These are phyloP conservation scores for Aphanomyces astaci DNA, from an alignment of 352 stramenopile species.

Conservation along the genomic window DNA sequence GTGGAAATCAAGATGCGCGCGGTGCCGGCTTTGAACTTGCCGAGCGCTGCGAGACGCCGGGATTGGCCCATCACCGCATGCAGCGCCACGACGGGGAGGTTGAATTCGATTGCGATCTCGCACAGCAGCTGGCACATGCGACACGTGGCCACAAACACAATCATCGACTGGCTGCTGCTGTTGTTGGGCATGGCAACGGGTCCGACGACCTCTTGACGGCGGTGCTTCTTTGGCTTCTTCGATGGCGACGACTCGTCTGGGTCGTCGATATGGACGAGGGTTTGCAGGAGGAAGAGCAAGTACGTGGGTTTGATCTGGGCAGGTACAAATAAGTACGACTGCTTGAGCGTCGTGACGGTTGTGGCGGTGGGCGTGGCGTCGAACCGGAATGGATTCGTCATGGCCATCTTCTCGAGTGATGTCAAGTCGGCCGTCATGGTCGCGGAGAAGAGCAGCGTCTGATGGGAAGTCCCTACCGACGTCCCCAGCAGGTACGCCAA, in stretches of 20 bases:
- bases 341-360: slow-evolving; percentile 88
- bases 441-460: slow-evolving; percentile 96
- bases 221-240: slow-evolving; percentile 36
- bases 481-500: slow-evolving; percentile 80
- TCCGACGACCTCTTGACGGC: slow-evolving; percentile 22
- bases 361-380: slow-evolving; percentile 70
- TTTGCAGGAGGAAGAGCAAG: slow-evolving; percentile 82
- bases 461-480: slow-evolving; percentile 70
- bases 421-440: slow-evolving; percentile 94
- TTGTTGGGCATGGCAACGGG: slow-evolving; percentile 9
- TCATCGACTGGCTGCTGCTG: slow-evolving; percentile 70
- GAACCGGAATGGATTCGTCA: slow-evolving; percentile 61
- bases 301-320: slow-evolving; percentile 94
- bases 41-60: slow-evolving; percentile 89
- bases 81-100: slow-evolving; percentile 90
- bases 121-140: slow-evolving; percentile 92
- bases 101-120: slow-evolving; percentile 89
- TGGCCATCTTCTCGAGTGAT: slow-evolving; percentile 59
- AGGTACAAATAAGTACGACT: slow-evolving; percentile 98
- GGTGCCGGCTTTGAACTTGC: slow-evolving; percentile 94
- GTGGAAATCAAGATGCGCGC: slow-evolving; percentile 94
- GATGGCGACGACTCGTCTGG: slow-evolving; percentile 31
- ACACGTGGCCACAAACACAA: slow-evolving; percentile 97
- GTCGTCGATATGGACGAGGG: slow-evolving; percentile 54
- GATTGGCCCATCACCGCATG: slow-evolving; percentile 96